Percentiles rank a stretch among this genome's conserved stretches.
Evolutionary conservation across 2,329 filamentous ascomycete species (phyloP).

Genomic region (Aureobasidium sp.): DNA sequence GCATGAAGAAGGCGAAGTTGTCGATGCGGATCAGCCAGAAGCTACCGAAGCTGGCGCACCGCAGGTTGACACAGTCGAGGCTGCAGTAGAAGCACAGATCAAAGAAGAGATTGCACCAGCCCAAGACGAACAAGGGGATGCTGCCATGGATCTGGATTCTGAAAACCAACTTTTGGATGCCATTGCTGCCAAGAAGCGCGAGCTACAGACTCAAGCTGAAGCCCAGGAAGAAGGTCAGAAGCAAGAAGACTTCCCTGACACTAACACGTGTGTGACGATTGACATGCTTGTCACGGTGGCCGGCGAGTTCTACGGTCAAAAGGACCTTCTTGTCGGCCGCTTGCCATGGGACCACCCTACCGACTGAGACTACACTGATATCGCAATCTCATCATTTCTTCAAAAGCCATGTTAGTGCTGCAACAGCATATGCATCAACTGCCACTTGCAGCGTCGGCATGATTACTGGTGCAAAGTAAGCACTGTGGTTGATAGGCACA

Average conservation of each 20-base stretch:
- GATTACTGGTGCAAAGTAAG: slow-evolving; percentile 50
- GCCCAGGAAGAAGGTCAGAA: slow-evolving; percentile 13
- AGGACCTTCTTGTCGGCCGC: slow-evolving; percentile 62
- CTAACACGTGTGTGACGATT: slow-evolving; percentile 55
- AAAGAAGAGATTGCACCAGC: not conserved
- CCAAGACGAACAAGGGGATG: not conserved
- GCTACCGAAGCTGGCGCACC: slow-evolving; percentile 2
- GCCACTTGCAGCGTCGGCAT: slow-evolving; percentile 49
- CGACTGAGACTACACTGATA: not conserved
- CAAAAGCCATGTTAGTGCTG: slow-evolving; percentile 26
- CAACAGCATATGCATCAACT: slow-evolving; percentile 30
- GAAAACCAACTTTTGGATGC: not conserved
- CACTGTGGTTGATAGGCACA: slow-evolving; percentile 52
- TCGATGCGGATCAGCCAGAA: not conserved
- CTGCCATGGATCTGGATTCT: not conserved
- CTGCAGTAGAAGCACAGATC: not conserved
- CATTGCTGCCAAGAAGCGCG: slow-evolving; percentile 7
- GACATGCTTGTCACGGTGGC: slow-evolving; percentile 88
- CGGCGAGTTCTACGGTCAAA: slow-evolving; percentile 82
- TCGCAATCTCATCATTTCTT: not conserved
- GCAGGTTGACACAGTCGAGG: slow-evolving; percentile 8
- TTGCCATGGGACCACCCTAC: slow-evolving; percentile 24
- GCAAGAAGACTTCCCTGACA: slow-evolving; percentile 14
- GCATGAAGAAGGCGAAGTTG: slow-evolving; percentile 21
- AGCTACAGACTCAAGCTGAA: not conserved